These are phyloP conservation scores for Phaeosphaeriaceae sp. DNA, from an alignment of 2,329 filamentous ascomycete species.

Conservation along the genomic window DNA sequence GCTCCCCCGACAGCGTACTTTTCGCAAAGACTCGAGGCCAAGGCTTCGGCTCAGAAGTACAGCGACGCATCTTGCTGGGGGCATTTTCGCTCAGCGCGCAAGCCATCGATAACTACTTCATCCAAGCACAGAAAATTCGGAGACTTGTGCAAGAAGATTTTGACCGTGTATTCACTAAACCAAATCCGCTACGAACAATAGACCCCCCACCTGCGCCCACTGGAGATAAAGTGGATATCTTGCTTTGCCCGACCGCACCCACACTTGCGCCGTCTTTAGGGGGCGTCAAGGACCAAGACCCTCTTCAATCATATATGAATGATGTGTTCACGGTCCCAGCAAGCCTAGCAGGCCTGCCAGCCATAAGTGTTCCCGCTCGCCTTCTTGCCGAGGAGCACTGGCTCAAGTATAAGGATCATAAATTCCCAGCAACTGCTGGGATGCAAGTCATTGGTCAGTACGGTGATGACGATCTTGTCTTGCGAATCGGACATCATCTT, in stretches of 20 bases:
- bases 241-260: constrained; percentile 87
- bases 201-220: constrained; percentile 51
- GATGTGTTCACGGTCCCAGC: constrained; percentile 97
- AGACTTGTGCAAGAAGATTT: constrained; percentile 87
- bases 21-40: constrained; percentile 78
- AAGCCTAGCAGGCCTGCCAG: constrained; percentile 88
- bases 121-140: constrained; percentile 88
- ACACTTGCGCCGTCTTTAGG: constrained; percentile 72
- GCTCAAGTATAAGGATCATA: constrained; percentile 31
- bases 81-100: constrained; percentile 89
- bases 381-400: constrained; percentile 36
- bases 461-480: constrained; percentile 72
- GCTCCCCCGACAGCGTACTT: constrained; percentile 57
- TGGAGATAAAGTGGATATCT: constrained; percentile 76
- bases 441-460: constrained; percentile 84
- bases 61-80: constrained; percentile 84
- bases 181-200: constrained; percentile 69
- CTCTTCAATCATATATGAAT: constrained; percentile 84
- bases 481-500: constrained; percentile 61
- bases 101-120: constrained; percentile 95
- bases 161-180: constrained; percentile 73
- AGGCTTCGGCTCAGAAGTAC: constrained; percentile 85
- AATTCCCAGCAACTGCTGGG: constrained; percentile 57
- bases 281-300: constrained; percentile 61
- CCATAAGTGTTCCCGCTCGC: constrained; percentile 78